Conservation (phyloP, 148 eudicot species). For the Camellia granthamiana region DNA sequence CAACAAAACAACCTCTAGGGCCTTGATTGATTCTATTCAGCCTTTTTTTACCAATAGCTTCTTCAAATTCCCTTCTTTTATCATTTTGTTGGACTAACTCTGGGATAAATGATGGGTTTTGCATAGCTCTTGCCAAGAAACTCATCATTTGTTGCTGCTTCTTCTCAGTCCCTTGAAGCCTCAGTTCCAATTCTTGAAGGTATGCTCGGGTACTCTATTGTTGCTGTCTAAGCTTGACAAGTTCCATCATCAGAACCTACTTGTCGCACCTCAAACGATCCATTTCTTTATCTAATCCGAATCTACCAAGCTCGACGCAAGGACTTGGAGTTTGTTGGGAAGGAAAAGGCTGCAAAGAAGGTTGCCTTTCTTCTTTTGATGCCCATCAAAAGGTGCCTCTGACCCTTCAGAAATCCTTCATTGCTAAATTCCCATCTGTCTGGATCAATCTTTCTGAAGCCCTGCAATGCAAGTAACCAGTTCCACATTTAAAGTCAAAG, state of each 20-base stretch:
- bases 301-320: constrained; percentile 60
- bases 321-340: constrained; percentile 45
- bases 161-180: constrained; percentile 63
- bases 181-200: constrained; percentile 70
- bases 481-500: constrained; percentile 6
- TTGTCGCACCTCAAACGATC: constrained; percentile 65
- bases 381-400: constrained; percentile 63
- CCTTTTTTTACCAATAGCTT: constrained; percentile 54
- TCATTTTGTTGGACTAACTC: constrained; percentile 57
- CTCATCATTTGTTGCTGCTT: constrained; percentile 92
- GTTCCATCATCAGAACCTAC: constrained; percentile 59
- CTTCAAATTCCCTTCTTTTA: constrained; percentile 59
- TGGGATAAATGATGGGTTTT: constrained; percentile 67
- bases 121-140: constrained; percentile 82
- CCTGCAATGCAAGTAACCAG: constrained; percentile 55
- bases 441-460: constrained; percentile 88
- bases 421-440: constrained; percentile 94
- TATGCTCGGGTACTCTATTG: constrained; percentile 59
- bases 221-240: constrained; percentile 75
- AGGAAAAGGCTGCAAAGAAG: constrained; percentile 32
- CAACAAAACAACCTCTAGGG: constrained; percentile 5
- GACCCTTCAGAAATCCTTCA: constrained; percentile 72
- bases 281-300: constrained; percentile 59
- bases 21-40: constrained; percentile 55
- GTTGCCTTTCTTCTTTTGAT: constrained; percentile 62